These are phyloP conservation scores for Dactylellina parvicollis DNA, from an alignment of 2,329 filamentous ascomycete species.

Conservation along the genomic window DNA sequence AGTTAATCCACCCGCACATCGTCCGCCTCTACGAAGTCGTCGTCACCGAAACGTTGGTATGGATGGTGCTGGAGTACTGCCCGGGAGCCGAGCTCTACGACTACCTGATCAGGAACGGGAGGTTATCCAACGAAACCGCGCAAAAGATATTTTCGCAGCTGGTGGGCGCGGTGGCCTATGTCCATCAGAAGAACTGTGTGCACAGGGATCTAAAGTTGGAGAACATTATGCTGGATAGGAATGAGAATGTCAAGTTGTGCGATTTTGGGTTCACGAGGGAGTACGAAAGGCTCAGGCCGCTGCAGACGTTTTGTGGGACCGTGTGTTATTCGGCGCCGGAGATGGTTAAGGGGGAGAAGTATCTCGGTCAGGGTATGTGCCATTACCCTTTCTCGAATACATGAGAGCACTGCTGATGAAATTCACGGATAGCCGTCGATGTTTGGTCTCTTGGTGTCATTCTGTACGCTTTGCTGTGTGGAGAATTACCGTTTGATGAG, in stretches of 20 bases:
- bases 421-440: conserved; percentile 81
- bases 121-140: conserved; percentile 83
- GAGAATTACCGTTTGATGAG: conserved; percentile 93
- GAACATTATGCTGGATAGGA: conserved; percentile 93
- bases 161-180: conserved; percentile 92
- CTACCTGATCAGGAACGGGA: conserved; percentile 86
- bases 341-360: conserved; percentile 98
- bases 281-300: conserved; percentile 94
- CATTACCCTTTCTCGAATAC: not conserved
- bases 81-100: conserved; percentile 97
- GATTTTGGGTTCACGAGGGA: conserved; percentile 98
- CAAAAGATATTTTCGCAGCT: conserved; percentile 96
- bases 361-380: conserved; percentile 65
- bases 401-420: not conserved
- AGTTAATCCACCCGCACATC: conserved; percentile 97
- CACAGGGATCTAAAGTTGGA: conserved; percentile 97
- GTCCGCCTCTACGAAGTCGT: conserved; percentile 97
- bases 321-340: conserved; percentile 98
- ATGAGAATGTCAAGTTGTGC: conserved; percentile 93
- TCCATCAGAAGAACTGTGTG: conserved; percentile 93
- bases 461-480: conserved; percentile 81
- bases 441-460: conserved; percentile 93
- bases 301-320: conserved; percentile 97
- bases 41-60: conserved; percentile 92
- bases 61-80: conserved; percentile 97